Evolutionary conservation across 2,329 filamentous ascomycete species (phyloP).

Genomic region (Purpureocillium lavendulum): DNA sequence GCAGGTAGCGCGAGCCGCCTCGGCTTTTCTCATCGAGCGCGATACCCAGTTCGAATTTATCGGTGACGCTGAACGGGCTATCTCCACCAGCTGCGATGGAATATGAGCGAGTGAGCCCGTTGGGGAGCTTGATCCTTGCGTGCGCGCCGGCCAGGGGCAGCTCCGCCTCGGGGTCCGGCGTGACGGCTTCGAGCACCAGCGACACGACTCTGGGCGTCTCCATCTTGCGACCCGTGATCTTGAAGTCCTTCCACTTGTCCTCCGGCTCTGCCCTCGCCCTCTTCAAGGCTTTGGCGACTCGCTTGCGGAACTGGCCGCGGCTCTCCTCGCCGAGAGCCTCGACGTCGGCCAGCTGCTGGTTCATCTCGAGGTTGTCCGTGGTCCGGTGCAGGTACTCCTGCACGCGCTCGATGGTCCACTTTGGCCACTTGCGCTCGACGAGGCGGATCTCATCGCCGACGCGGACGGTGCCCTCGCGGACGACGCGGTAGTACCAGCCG

Average conservation of each 20-base stretch:
- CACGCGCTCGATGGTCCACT: constrained; percentile 55
- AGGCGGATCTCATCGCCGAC: constrained; percentile 49
- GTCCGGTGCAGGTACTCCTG: constrained; percentile 55
- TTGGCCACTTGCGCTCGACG: constrained; percentile 44
- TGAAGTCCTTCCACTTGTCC: constrained; percentile 35
- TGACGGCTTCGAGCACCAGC: constrained; percentile 40
- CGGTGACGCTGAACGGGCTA: constrained; percentile 21
- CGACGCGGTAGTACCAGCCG: constrained; percentile 58
- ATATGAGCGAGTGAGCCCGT: constrained; percentile 49
- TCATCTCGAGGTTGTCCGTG: constrained; percentile 40
- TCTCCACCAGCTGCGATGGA: constrained; percentile 39
- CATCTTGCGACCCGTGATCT: constrained; percentile 37
- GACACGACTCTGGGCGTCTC: constrained; percentile 44
- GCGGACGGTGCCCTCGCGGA: constrained; percentile 43
- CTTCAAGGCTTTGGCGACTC: constrained; percentile 39
- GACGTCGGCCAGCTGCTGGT: constrained; percentile 41
- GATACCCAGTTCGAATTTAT: constrained; percentile 48
- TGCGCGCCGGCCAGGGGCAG: constrained; percentile 39
- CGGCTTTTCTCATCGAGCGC: constrained; percentile 45
- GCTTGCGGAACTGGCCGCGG: constrained; percentile 35
- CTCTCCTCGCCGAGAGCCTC: constrained; percentile 41
- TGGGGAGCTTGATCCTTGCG: constrained; percentile 46
- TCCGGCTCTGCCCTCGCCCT: constrained; percentile 16
- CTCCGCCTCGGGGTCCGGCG: constrained; percentile 22
- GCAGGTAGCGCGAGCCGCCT: constrained; percentile 54